These are phyloP conservation scores for Nitzschia sp. DNA, from an alignment of 108 stramenopile species.

Conservation along the genomic window DNA sequence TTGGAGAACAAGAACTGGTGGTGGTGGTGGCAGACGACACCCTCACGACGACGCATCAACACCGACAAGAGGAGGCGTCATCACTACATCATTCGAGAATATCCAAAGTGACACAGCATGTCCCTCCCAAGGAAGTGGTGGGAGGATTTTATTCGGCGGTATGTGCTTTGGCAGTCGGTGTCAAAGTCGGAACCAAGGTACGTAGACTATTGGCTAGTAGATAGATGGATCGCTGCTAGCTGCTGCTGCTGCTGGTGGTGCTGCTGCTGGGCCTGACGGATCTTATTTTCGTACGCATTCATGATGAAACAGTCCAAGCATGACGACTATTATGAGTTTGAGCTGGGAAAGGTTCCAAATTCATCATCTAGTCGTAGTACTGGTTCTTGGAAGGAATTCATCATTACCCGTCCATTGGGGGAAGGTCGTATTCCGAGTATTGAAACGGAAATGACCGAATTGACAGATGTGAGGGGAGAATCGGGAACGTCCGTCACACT, in stretches of 20 bases:
- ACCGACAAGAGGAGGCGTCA: no score
- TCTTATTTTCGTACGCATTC: not conserved
- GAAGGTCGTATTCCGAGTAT: slow-evolving; percentile 31
- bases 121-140: not conserved
- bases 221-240: no score
- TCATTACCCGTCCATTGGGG: slow-evolving; percentile 31
- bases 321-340: slow-evolving; percentile 53
- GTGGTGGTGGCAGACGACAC: no score
- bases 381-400: slow-evolving; percentile 25
- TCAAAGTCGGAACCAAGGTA: slow-evolving; percentile 47
- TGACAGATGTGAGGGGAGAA: slow-evolving; percentile 46
- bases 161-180: slow-evolving; percentile 32
- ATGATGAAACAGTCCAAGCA: slow-evolving; percentile 30
- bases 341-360: slow-evolving; percentile 18
- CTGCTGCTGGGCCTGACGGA: not conserved
- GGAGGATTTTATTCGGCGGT: slow-evolving; percentile 53
- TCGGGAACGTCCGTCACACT: slow-evolving; percentile 41
- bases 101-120: not conserved
- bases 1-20: no score
- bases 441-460: slow-evolving; percentile 29
- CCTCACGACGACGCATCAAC: no score
- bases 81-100: not conserved
- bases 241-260: no score
- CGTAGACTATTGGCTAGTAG: no score
- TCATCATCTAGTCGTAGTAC: no score